A percentile compares a stretch with the other conserved stretches of the same genome.
Conservation (phyloP, 1,284 basidiomycete species). For the Chiua sp. region DNA sequence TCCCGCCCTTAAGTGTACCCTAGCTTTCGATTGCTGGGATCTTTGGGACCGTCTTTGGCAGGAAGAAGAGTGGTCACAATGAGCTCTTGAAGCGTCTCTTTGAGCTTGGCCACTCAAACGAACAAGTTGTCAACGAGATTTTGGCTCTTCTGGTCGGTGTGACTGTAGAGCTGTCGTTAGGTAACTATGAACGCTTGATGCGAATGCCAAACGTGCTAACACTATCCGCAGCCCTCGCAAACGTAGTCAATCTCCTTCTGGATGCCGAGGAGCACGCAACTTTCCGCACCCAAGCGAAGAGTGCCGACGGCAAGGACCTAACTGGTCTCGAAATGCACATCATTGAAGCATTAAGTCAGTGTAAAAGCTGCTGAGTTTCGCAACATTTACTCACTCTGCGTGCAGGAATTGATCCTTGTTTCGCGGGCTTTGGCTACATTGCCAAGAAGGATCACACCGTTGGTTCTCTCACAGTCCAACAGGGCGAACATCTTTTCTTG, state of each 20-base stretch:
- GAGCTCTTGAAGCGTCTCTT: slow-evolving; percentile 62
- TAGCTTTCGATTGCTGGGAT: slow-evolving; percentile 58
- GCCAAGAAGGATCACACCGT: slow-evolving; percentile 50
- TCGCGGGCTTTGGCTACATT: slow-evolving; percentile 44
- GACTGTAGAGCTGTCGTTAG: slow-evolving; percentile 71
- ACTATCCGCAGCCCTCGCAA: slow-evolving; percentile 47
- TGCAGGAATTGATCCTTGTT: slow-evolving; percentile 55
- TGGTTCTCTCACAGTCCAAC: slow-evolving; percentile 46
- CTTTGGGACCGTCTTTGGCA: slow-evolving; percentile 53
- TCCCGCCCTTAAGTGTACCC: not conserved
- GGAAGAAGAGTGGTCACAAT: slow-evolving; percentile 53
- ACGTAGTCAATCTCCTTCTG: slow-evolving; percentile 65
- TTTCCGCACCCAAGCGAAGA: slow-evolving; percentile 46
- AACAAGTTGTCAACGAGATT: slow-evolving; percentile 69
- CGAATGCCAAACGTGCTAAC: slow-evolving; percentile 1
- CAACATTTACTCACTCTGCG: slow-evolving; percentile 7
- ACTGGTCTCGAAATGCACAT: slow-evolving; percentile 55
- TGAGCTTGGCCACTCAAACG: slow-evolving; percentile 56
- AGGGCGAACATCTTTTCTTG: slow-evolving; percentile 61
- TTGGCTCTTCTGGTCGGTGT: slow-evolving; percentile 73
- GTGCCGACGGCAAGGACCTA: slow-evolving; percentile 43
- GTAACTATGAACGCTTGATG: slow-evolving; percentile 40
- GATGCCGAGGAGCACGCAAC: slow-evolving; percentile 48
- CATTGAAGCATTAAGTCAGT: slow-evolving; percentile 69
- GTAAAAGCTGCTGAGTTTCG: slow-evolving; percentile 21